Percentiles rank a stretch among this genome's conserved stretches.
phyloP scores from a whole-genome alignment of 495 filamentous ascomycete species.

The Penicillium robsamsonii region DNA sequence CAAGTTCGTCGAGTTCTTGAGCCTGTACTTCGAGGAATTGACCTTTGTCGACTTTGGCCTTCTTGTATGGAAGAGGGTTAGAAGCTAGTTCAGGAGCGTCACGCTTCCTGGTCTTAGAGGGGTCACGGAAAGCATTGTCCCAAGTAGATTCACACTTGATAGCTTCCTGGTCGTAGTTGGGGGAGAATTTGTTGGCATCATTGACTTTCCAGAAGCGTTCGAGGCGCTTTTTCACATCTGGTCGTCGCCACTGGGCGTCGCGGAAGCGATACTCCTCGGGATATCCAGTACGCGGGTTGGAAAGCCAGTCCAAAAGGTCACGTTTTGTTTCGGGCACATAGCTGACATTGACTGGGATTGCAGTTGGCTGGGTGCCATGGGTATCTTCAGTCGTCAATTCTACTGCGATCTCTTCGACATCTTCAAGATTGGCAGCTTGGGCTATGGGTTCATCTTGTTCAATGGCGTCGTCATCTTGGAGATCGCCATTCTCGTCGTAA shows the following conservation, averaged over 20 bases:
- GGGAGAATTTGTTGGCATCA: constrained; percentile 46
- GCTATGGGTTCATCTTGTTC: constrained; percentile 16
- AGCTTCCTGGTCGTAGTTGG: constrained; percentile 35
- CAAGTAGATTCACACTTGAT: constrained; percentile 31
- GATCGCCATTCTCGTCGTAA: constrained; percentile 25
- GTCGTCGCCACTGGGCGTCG: constrained; percentile 19
- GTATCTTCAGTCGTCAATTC: constrained; percentile 11
- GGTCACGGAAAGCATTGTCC: constrained; percentile 33
- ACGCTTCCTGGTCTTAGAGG: constrained; percentile 39
- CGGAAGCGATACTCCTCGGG: constrained; percentile 24
- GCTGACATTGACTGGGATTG: neutral
- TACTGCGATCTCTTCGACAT: constrained; percentile 14
- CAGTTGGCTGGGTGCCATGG: constrained; percentile 11
- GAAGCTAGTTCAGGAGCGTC: constrained; percentile 43
- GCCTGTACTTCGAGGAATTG: constrained; percentile 46
- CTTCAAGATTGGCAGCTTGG: constrained; percentile 10
- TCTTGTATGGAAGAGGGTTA: constrained; percentile 47
- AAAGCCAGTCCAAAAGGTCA: constrained; percentile 27
- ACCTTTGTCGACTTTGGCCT: constrained; percentile 31
- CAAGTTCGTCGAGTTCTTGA: constrained; percentile 27
- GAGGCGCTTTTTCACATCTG: constrained; percentile 55
- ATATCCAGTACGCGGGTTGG: constrained; percentile 28
- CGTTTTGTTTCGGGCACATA: constrained; percentile 7
- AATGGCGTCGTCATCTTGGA: constrained; percentile 22
- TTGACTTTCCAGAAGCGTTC: constrained; percentile 58